Evolutionary conservation across 768 basidiomycete species (phyloP), one percentile per base, ranked within the genome.

Genomic region (Floccularia luteovirens): DNA sequence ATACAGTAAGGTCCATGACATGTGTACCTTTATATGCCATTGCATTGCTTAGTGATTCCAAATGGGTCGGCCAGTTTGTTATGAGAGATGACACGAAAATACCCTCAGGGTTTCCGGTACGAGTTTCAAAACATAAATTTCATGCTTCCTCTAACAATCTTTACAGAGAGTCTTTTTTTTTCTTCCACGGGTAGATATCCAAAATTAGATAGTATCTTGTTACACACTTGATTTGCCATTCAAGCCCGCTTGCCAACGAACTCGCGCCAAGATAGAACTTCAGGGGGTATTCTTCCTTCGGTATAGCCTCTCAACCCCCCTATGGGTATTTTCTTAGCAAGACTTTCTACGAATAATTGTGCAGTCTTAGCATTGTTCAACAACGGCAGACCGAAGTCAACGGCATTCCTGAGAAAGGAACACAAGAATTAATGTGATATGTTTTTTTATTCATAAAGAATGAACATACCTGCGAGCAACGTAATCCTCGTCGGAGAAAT

Each of bases 371-470:
- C 77, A 56, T 97, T 89, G 68, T 94, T 96, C 48, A 98, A 66
- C 41, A 97, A 61, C 8, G 91, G 85, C 42, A 97, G 61, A 43
- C 96, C 96, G 48, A 97, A 98, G 66, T 98, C 93, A 39, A 94
- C 90, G 39, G 91, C 90, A 57, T 93, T 93, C 48, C 92, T 86
- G 49, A 19, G 41, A 34, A 45, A 24, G 41, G 24, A 11, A 49
- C 33, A 31, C 34, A 5, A 37, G 14, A 21, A 39, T 10, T 13
- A 28, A 14, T 7, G 31, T 42, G 30, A 44, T 41, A 44, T 13
- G n/a, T 13, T 42, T 13, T 39, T 25, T 16, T 27, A 30, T 35
- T 21, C 20, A 31, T 24, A 37, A 41, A 23, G 42, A 39, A 34
- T 19, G 16, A 42, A 69, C 76, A 50, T 54, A 85, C 80, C 86